phyloP scores from a whole-genome alignment of 148 eudicot genomes.

The Limonium bicolor region DNA sequence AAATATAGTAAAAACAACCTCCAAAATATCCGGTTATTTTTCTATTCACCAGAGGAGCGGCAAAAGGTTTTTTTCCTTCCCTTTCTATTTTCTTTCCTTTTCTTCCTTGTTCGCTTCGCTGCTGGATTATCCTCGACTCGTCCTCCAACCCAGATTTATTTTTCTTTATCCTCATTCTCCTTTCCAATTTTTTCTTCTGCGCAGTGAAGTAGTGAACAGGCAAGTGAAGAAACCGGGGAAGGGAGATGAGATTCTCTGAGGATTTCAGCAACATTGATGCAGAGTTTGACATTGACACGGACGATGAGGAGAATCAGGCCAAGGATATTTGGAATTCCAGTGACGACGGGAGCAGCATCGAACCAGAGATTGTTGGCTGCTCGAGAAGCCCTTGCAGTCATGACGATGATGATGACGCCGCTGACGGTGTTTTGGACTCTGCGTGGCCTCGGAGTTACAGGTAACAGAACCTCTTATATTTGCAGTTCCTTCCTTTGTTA shows the following conservation, averaged over 20 bases:
- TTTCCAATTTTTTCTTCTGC: too few species aligned
- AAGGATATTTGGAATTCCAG: neutral
- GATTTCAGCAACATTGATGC: conserved; percentile 2
- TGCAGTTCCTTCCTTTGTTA: too few species aligned
- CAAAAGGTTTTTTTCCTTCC: too few species aligned
- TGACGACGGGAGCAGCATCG: neutral
- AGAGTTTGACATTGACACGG: conserved; percentile 1
- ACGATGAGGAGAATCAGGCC: conserved; percentile 5
- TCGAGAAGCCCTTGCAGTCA: neutral
- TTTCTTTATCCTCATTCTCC: too few species aligned
- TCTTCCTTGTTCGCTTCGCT: too few species aligned
- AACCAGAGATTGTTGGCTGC: neutral
- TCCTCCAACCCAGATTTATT: too few species aligned
- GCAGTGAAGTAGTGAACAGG: neutral
- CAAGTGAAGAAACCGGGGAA: neutral
- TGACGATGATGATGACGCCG: neutral
- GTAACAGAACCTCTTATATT: too few species aligned
- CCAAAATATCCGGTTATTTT: too few species aligned
- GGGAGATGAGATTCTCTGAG: neutral
- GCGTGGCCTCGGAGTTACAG: conserved; percentile 8
- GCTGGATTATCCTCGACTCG: too few species aligned
- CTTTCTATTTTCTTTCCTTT: too few species aligned
- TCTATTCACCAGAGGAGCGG: too few species aligned
- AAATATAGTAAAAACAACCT: too few species aligned
- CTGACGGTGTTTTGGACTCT: neutral